Evolutionary conservation across 1,284 basidiomycete genomes (phyloP), one percentile per base, ranked within the genome.

Genomic region (Cronartium quercuum): DNA sequence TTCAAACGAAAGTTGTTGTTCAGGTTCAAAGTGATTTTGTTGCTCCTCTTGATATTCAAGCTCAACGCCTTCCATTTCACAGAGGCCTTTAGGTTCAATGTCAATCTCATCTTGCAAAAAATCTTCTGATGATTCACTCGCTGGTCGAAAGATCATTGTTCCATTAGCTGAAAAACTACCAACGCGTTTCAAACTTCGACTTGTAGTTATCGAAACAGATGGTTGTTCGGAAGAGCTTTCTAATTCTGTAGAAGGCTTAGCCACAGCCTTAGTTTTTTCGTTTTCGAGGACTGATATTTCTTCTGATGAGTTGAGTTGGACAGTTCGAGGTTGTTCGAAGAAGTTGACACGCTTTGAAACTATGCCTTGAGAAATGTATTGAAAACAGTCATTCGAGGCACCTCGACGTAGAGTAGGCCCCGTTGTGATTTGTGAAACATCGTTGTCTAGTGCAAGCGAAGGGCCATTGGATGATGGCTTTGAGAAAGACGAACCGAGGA

Each of bases 101-200:
- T 51, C 47, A 51, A 18, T 51, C 47, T 51, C 47, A 51, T 51
- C 47, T 13, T 13, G 18, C 13, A 51, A 51, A 15, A 51, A 15
- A 68, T 60, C 42, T 37, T 58, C 7, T 34, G 66, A 68, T 21
- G 55, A 58, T 41, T 68, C 66, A 29, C 66, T 68, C 12, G 66
- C 57, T 29, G 66, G 66, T 37, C 66, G 66, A 29, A 68, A 68
- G 10, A 68, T 68, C 66, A 68, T 68, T 24, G 44, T 42, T 29
- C 66, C 66, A 58, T 68, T 57, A 40, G 66, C 66, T 42, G 66
- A 68, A 24, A 41, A 68, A 34, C 66, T 68, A 15, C 55, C 66
- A 38, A 29, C 42, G 1, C 66, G 66, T 24, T 55, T 42, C 41
- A 68, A 34, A 34, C 60, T 68, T 21, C 38, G 35, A 13, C 34